Base-by-base conservation (phyloP, 768 basidiomycete genomes). In the Hirschioporus abietinus region DNA sequence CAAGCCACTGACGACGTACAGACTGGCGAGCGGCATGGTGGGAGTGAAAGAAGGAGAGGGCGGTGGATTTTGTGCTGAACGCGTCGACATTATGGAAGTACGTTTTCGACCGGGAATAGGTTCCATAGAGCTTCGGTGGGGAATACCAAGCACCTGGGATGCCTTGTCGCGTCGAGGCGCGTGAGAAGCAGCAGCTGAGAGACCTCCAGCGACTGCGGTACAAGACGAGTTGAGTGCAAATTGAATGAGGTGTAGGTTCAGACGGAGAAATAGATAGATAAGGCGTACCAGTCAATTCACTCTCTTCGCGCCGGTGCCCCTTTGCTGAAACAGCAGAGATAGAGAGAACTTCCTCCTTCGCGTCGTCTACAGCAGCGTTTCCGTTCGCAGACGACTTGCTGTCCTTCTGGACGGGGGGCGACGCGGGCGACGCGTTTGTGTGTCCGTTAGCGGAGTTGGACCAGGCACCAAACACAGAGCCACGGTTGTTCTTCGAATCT, bases 1-100 rank as follows among this genome's bases (percentile, higher is more conserved):
- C 34, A 96, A 84, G 12, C 95, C 94, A 1, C 91, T 92, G 34
- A 93, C 92, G 71, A 93, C 89, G 76, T 93, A 93, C 71, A 93
- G 86, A 35, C 90, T 91, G 1, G 92, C 88, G 68, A 93, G 86
- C 30, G 92, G 91, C 63, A 89, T 81, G 27, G 90, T 86, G 15
- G 92, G 89, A 10, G 81, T 79, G 71, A 87, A 83, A n/a, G 90
- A 85, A 17, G 86, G 79, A 58, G 84, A 78, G 0, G 86, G 81
- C 63, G 88, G 80, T 5, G 82, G 76, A 23, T 86, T 85, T 65
- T 84, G 82, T 20, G 68, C 61, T 23, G 88, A 90, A 72, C 86
- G 88, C 65, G 88, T 90, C 24, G 92, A 92, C 66, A 92, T 87
- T 70, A 93, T 84, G 57, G 91, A 92, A 64, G 84, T 89, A 71